These are phyloP conservation scores for Calocybe gangraenosa DNA, from an alignment of 768 basidiomycete species.

Conservation along the genomic window DNA sequence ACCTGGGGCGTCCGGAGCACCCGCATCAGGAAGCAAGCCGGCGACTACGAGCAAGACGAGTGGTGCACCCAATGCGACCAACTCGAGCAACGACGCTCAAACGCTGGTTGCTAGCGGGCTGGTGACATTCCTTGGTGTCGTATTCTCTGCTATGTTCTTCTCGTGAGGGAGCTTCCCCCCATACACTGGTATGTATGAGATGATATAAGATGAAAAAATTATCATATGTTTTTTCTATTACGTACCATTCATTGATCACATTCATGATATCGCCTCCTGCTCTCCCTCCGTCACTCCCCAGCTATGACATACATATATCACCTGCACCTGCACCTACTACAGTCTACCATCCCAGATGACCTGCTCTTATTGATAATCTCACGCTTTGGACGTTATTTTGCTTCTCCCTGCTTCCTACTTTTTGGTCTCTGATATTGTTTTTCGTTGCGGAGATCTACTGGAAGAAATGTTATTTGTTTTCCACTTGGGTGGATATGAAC, in stretches of 20 bases:
- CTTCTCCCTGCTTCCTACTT: neutral
- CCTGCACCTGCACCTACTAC: neutral
- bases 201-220: too few relatives aligned
- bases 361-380: too few relatives aligned
- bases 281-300: too few relatives aligned
- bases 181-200: too few relatives aligned
- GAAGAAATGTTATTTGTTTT: too few relatives aligned
- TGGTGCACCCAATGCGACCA: constrained; percentile 5
- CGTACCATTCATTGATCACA: too few relatives aligned
- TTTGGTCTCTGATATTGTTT: neutral
- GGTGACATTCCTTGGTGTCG: constrained; percentile 15
- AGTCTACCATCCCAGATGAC: neutral
- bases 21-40: neutral
- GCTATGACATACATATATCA: neutral
- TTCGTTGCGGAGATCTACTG: neutral
- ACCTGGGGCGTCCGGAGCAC: neutral
- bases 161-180: constrained; percentile 10
- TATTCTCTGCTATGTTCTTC: constrained; percentile 18
- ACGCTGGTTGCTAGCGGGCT: constrained; percentile 11
- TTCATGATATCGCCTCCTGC: too few relatives aligned
- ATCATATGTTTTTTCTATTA: too few relatives aligned
- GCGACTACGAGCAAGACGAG: constrained; percentile 10
- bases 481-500: too few relatives aligned
- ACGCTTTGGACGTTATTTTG: neutral
- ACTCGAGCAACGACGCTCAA: constrained; percentile 14